Base-by-base conservation (phyloP, 768 basidiomycete genomes). In the Sporobolomyces pararoseus region DNA sequence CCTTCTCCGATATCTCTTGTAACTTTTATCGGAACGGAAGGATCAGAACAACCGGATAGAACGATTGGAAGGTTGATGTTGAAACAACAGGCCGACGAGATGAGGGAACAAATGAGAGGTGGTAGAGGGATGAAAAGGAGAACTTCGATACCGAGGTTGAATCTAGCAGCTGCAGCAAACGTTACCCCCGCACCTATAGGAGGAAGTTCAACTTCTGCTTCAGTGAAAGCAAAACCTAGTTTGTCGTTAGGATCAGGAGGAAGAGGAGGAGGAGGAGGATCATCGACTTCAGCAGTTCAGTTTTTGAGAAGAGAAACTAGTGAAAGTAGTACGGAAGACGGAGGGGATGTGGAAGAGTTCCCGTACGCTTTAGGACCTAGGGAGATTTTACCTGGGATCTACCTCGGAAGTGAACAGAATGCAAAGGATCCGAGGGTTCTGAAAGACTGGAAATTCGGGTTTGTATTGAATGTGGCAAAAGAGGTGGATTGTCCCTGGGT, bases 381-480 rank as follows among this genome's bases (percentile, higher is more conserved):
- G 19, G 88, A 94, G 79, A 83, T 96, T 76, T 83, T 94, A 53
- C 91, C 91, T 4, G 86, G 87, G 58, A 83, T 95, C 66, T 95
- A 88, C 87, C 85, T 95, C 14, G 93, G 92, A 72, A 89, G 89
- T 65, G 91, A 94, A 79, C 69, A 69, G 91, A 93, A 94, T 75
- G 91, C 89, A 51, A 85, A 87, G 66, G 89, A 94, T 79, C 90
- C 89, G 87, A 82, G 81, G 49, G 82, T 83, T 32, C 86, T 94
- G 66, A 76, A 85, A 29, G 84, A 88, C 60, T 84, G 86, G 39
- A 85, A 87, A 46, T 91, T 94, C 77, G 85, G 84, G 70, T 86
- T 88, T 52, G 85, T 95, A 27, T 84, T 95, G 79, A 94, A 95
- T 78, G 93, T 95, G 39, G 92, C 92, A 53, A 92, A 94, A 81